Percentiles rank a stretch among this genome's conserved stretches.
Conservation (phyloP, 805 yeast genomes). For the Tetrapisispora taiwanensis region DNA sequence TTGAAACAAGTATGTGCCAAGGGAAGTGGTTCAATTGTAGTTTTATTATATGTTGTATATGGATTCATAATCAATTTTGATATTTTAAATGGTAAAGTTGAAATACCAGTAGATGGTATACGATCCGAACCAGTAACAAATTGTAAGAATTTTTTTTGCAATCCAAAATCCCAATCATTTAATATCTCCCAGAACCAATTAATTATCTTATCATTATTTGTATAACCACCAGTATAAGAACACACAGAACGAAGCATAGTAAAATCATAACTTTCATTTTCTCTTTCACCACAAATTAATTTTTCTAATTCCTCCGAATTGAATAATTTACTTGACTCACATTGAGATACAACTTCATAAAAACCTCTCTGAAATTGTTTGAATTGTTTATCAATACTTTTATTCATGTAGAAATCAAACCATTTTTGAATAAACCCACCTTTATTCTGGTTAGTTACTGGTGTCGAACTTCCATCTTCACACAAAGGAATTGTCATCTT, state of each 20-base stretch:
- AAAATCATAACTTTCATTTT: constrained; percentile 43
- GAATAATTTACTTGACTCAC: constrained; percentile 66
- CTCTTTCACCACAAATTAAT: constrained; percentile 67
- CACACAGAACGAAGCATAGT: constrained; percentile 61
- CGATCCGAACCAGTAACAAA: constrained; percentile 89
- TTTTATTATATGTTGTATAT: constrained; percentile 14
- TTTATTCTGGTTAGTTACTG: constrained; percentile 52
- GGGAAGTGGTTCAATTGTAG: constrained; percentile 48
- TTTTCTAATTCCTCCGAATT: constrained; percentile 74
- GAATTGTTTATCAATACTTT: constrained; percentile 43
- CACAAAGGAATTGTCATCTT: constrained; percentile 41
- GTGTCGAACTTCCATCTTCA: constrained; percentile 42
- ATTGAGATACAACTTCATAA: constrained; percentile 60
- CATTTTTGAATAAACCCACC: constrained; percentile 53
- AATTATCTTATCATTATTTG: constrained; percentile 33
- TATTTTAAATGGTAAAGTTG: constrained; percentile 64
- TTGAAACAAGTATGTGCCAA: constrained; percentile 92
- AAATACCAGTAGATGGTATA: constrained; percentile 86
- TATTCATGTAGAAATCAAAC: constrained; percentile 49
- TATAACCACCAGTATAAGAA: constrained; percentile 57
- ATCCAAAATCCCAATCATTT: constrained; percentile 31
- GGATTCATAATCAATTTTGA: constrained; percentile 31
- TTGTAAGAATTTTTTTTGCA: constrained; percentile 53
- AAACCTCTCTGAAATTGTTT: constrained; percentile 62
- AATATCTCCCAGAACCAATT: constrained; percentile 81